Conservation (phyloP, 192 early-diverging fungal species). For the Phlyctochytrium planicorne region DNA sequence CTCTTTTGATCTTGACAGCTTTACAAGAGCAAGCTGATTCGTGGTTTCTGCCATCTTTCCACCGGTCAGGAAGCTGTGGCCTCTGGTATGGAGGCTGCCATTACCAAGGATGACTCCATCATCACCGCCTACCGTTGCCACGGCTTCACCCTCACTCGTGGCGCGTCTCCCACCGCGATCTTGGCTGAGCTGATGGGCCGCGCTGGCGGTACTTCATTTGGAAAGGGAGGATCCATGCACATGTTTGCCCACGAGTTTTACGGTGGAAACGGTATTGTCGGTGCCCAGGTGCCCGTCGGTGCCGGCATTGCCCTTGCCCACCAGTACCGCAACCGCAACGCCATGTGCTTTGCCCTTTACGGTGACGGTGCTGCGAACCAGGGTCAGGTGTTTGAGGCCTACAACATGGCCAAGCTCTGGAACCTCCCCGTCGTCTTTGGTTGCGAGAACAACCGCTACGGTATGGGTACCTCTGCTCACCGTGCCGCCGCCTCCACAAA, state of each 20-base stretch:
- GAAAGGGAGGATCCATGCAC: slow-evolving; percentile 99
- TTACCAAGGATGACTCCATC: slow-evolving; percentile 83
- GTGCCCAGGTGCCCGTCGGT: slow-evolving; percentile 79
- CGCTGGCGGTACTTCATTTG: slow-evolving; percentile 79
- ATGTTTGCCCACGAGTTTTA: slow-evolving; percentile 96
- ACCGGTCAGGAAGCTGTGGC: slow-evolving; percentile 95
- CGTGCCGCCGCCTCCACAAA: slow-evolving; percentile 91
- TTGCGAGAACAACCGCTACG: slow-evolving; percentile 99
- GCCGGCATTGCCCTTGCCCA: slow-evolving; percentile 82
- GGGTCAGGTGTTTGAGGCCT: slow-evolving; percentile 98
- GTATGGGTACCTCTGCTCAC: slow-evolving; percentile 91
- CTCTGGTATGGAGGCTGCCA: slow-evolving; percentile 90
- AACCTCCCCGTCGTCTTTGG: slow-evolving; percentile 88
- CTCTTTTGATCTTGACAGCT: no score
- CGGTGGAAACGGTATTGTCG: slow-evolving; percentile 99
- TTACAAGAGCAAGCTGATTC: slow-evolving; percentile 96
- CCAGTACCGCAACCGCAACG: slow-evolving; percentile 77
- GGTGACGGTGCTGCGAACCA: slow-evolving; percentile 98
- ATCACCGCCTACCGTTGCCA: slow-evolving; percentile 99
- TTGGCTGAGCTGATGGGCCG: slow-evolving; percentile 68
- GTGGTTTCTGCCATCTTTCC: slow-evolving; percentile 98
- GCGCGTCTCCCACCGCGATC: slow-evolving; percentile 46
- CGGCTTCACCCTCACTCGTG: slow-evolving; percentile 91
- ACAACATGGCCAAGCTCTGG: slow-evolving; percentile 99
- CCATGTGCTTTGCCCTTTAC: slow-evolving; percentile 89